Evolutionary conservation across 768 basidiomycete species (phyloP).

Genomic region (Boletus reticulatus): DNA sequence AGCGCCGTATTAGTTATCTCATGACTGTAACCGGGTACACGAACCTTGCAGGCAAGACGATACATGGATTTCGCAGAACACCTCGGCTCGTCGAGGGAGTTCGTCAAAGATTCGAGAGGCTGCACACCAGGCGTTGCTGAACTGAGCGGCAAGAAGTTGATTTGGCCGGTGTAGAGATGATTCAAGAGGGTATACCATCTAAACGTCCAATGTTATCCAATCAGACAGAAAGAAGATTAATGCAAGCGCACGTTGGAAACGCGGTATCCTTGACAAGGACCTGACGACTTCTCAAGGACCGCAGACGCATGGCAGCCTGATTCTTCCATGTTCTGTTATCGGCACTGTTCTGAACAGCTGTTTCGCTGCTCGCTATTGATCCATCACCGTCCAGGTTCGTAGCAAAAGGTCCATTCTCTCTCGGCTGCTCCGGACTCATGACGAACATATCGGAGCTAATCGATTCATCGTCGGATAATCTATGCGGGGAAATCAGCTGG

Average conservation of each 20-base stretch:
- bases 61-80: slow-evolving; percentile 47
- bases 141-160: slow-evolving; percentile 32
- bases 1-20: background rate
- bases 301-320: slow-evolving; percentile 4
- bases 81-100: slow-evolving; percentile 4
- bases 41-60: slow-evolving; percentile 39
- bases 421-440: slow-evolving; percentile 14
- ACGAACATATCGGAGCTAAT: slow-evolving; percentile 16
- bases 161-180: slow-evolving; percentile 37
- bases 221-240: background rate
- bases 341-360: background rate
- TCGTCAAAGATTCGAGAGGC: background rate
- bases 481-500: background rate
- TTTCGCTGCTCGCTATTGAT: slow-evolving; percentile 8
- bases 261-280: slow-evolving; percentile 26
- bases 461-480: slow-evolving; percentile 10
- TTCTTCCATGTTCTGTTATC: background rate
- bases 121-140: slow-evolving; percentile 3
- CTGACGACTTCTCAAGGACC: slow-evolving; percentile 22
- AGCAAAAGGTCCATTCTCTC: background rate
- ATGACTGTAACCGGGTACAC: background rate
- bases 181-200: slow-evolving; percentile 41
- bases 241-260: slow-evolving; percentile 22
- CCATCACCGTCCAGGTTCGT: background rate
- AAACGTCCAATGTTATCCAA: background rate